A percentile compares a stretch with the other conserved stretches of the same genome.
Conservation (phyloP, 352 stramenopile genomes). For the Phytophthora niederhauseri region DNA sequence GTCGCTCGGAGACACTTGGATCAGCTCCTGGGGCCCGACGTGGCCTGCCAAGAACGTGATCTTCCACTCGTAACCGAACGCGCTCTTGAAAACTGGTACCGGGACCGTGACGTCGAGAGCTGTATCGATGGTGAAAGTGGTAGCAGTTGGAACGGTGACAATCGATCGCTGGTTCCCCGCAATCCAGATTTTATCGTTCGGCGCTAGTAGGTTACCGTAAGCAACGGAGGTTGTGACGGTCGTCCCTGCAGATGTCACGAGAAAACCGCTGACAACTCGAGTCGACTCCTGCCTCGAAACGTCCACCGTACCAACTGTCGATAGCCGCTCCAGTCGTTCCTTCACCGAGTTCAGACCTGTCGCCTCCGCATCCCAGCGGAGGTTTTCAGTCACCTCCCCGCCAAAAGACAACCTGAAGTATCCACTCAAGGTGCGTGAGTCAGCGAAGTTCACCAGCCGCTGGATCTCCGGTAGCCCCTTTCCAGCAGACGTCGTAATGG, state of each 20-base stretch:
- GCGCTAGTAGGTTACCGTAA: constrained; percentile 33
- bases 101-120: constrained; percentile 31
- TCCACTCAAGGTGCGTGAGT: constrained; percentile 58
- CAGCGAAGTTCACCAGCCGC: constrained; percentile 56
- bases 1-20: constrained; percentile 86
- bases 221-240: constrained; percentile 38
- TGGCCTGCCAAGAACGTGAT: constrained; percentile 83
- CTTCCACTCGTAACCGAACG: constrained; percentile 73
- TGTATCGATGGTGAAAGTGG: constrained; percentile 26
- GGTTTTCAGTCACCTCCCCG: constrained; percentile 68
- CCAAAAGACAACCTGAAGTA: constrained; percentile 73
- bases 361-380: constrained; percentile 66
- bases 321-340: constrained; percentile 65
- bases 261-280: constrained; percentile 50
- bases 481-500: constrained; percentile 73
- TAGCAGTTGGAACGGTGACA: background rate
- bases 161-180: constrained; percentile 51
- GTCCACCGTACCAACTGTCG: constrained; percentile 66
- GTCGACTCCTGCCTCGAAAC: constrained; percentile 53
- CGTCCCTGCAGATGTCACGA: constrained; percentile 40
- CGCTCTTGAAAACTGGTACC: constrained; percentile 66
- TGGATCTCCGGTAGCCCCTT: constrained; percentile 77
- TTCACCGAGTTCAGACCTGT: constrained; percentile 72
- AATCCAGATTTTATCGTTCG: constrained; percentile 62
- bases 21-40: constrained; percentile 82